Evolutionary conservation across 495 filamentous ascomycete genomes (phyloP), one percentile per base, ranked within the genome.

Genomic region (Clohesyomyces aquaticus): DNA sequence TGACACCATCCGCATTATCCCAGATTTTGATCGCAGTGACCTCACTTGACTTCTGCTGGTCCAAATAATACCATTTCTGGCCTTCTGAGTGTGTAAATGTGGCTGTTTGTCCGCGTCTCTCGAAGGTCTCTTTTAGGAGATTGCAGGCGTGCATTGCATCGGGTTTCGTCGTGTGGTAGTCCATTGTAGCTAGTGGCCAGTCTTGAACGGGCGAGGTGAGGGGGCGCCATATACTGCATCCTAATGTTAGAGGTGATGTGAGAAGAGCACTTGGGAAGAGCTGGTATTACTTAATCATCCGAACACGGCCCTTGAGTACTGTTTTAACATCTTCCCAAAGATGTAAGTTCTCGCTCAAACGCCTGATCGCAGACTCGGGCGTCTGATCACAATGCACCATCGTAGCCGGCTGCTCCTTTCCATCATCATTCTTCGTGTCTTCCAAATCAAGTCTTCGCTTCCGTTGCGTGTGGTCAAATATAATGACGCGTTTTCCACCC

Each of bases 331-430:
- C 50, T 48, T 62, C 50, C 1, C 23, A 21, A 1, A 14, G 4
- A 19, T 23, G 26, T 9, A 61, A 10, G 21, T 61, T 61, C 35
- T n/a, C 6, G 12, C 26, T 1, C 3, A 55, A 26, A 2, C 50
- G 49, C 25, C 32, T 16, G 0, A 54, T 3, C 22, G 59, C 59
- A 3, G 28, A 22, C 23, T 55, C 53, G 11, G 28, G 35, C 2
- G 35, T 43, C 25, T 62, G 59, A 49, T 62, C 59, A 25, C 59
- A 62, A 25, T 62, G 59, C 19, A 55, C 59, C 59, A 62, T 55
- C 0, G 59, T 62, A n/a, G 59, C 59, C n/a, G 59, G 59, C 27
- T 62, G 59, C 29, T 62, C 59, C 46, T 19, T 48, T 6, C 49
- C 50, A 21, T 62, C 41, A 12, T 19, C 18, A 25, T 62, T 62